A percentile compares a stretch with the other conserved stretches of the same genome.
phyloP scores from a whole-genome alignment of 352 stramenopile species.

The Pythium oligandrum region DNA sequence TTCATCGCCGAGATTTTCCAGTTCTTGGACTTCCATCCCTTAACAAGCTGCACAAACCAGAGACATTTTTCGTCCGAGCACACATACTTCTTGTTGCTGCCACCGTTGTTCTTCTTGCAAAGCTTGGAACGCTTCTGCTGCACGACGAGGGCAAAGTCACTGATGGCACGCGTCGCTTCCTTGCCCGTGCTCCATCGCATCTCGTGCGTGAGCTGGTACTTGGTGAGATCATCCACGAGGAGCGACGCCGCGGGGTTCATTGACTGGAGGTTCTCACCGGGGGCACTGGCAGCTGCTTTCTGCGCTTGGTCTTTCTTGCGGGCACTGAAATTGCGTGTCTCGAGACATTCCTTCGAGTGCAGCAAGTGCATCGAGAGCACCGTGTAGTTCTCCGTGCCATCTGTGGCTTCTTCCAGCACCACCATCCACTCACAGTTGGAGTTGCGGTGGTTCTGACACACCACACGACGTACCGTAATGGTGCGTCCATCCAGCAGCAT shows the following conservation, averaged over 20 bases:
- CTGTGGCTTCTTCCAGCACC: conserved; percentile 40
- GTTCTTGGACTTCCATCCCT: conserved; percentile 83
- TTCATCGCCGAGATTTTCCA: conserved; percentile 90
- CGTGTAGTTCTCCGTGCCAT: conserved; percentile 36
- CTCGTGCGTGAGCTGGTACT: conserved; percentile 70
- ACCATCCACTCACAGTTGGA: conserved; percentile 68
- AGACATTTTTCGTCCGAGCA: conserved; percentile 66
- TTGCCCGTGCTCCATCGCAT: conserved; percentile 80
- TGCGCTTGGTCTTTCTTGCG: conserved; percentile 40
- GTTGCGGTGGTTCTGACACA: conserved; percentile 75
- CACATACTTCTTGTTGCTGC: conserved; percentile 85
- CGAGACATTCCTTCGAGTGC: conserved; percentile 70
- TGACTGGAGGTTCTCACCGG: neutral
- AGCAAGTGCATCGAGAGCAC: conserved; percentile 51
- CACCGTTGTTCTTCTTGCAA: conserved; percentile 76
- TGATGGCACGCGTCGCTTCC: conserved; percentile 73
- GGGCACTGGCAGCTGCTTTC: conserved; percentile 3
- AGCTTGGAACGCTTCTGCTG: conserved; percentile 77
- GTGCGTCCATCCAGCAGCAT: conserved; percentile 37
- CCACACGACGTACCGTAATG: conserved; percentile 41
- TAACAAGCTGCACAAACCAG: conserved; percentile 79
- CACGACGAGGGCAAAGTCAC: conserved; percentile 70
- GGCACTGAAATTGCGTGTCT: conserved; percentile 74
- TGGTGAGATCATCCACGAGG: conserved; percentile 52
- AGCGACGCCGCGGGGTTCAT: conserved; percentile 26